Base-by-base conservation (phyloP, 108 stramenopile genomes). In the Cafeteria roenbergensis region DNA sequence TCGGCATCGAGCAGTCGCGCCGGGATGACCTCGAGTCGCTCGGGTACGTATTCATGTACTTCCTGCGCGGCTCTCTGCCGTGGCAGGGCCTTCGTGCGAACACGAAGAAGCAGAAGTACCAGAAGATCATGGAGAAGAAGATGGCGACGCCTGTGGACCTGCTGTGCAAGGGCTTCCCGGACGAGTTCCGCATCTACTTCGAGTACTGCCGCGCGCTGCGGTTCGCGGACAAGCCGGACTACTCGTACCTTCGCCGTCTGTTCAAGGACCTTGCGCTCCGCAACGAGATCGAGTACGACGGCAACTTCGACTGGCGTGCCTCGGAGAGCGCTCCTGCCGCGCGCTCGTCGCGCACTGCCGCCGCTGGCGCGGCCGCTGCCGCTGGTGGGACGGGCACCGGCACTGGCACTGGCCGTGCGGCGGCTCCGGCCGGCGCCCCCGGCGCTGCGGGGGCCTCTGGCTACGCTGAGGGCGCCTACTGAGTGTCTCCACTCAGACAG, bases 291-390 rank as follows among this genome's bases (percentile, higher is more conserved):
- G 90, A 94, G 78, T 94, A 96, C 71, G 95, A 97, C 77, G 94
- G 95, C 64, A 93, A 94, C 90, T 99, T 94, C 77, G 97, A 99
- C 82, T 99, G 97, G 97, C 92, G 90, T n/a, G n/a, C n/a, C n/a
- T n/a, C n/a, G n/a, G n/a, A n/a, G n/a, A n/a, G n/a, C n/a, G n/a
- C n/a, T n/a, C n/a, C n/a, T n/a, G n/a, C n/a, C n/a, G n/a, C n/a
- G n/a, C n/a, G n/a, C n/a, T n/a, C n/a, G n/a, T n/a, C n/a, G n/a
- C n/a, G n/a, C n/a, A n/a, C n/a, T n/a, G n/a, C n/a, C n/a, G n/a
- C n/a, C n/a, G n/a, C n/a, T n/a, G n/a, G n/a, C n/a, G n/a, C n/a
- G n/a, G n/a, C 32, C 88, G 93, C 61, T 78, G 91, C 66, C 91
- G 93, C 72, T 71, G 92, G 76, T 87, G 88, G 82, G 89, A 92